phyloP scores from a whole-genome alignment of 2,329 filamentous ascomycete species.

The Stachybotrys echinatus region DNA sequence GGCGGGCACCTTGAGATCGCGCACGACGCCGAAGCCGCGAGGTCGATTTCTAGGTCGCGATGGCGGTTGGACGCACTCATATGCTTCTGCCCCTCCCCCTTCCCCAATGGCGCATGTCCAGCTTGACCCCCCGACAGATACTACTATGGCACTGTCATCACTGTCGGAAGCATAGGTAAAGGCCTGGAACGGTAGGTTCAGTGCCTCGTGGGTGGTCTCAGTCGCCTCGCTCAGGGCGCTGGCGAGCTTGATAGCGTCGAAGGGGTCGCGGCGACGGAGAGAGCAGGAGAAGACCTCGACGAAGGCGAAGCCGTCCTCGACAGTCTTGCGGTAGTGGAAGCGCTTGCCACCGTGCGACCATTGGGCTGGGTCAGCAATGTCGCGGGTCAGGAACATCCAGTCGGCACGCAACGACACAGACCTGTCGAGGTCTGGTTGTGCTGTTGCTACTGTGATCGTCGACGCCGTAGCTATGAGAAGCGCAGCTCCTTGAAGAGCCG shows the following conservation, averaged over 20 bases:
- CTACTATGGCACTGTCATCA: constrained; percentile 4
- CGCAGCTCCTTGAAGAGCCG: neutral
- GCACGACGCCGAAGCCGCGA: constrained; percentile 5
- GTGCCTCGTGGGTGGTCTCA: constrained; percentile 2
- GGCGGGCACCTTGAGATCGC: constrained; percentile 4
- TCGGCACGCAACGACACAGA: constrained; percentile 4
- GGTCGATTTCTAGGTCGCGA: constrained; percentile 1
- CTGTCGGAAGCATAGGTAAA: constrained; percentile 2
- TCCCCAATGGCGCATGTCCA: constrained; percentile 4
- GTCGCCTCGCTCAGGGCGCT: constrained; percentile 2
- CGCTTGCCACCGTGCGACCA: constrained; percentile 5
- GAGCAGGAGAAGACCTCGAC: constrained; percentile 3
- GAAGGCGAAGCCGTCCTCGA: constrained; percentile 5
- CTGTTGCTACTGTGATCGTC: neutral
- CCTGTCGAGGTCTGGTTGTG: constrained; percentile 4
- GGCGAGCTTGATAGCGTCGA: constrained; percentile 4
- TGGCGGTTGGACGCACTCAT: constrained; percentile 1
- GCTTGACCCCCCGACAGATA: constrained; percentile 2
- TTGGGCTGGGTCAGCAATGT: constrained; percentile 4
- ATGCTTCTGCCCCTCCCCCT: constrained; percentile 1
- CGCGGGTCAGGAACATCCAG: constrained; percentile 6
- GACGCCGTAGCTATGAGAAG: constrained; percentile 2
- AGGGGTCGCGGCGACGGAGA: constrained; percentile 4
- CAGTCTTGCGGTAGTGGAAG: constrained; percentile 5
- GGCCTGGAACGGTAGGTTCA: constrained; percentile 3